Evolutionary conservation across 768 basidiomycete species (phyloP).

Genomic region (Cytidiella melzeri): DNA sequence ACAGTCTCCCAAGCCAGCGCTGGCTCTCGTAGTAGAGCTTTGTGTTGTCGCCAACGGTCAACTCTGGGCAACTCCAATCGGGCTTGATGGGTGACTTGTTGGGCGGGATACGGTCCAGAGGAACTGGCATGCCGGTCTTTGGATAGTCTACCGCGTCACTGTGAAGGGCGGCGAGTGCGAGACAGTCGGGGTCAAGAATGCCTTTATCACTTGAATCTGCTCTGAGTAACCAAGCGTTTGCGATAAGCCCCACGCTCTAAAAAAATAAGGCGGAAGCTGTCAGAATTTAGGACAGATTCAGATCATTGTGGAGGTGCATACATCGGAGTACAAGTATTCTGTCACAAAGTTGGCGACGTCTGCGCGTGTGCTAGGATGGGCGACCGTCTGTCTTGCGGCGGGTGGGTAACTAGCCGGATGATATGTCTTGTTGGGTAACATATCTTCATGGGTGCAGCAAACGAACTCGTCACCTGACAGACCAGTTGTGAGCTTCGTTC

Average conservation of each 20-base stretch:
- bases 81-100: constrained; percentile 31
- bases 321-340: constrained; percentile 57
- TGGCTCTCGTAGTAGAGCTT: constrained; percentile 41
- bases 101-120: constrained; percentile 32
- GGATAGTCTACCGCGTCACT: constrained; percentile 59
- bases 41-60: constrained; percentile 22
- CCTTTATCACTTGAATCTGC: constrained; percentile 43
- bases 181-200: constrained; percentile 44
- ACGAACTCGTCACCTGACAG: constrained; percentile 10
- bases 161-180: constrained; percentile 45
- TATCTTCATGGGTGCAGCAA: constrained; percentile 5
- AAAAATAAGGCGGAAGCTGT: neutral
- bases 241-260: constrained; percentile 50
- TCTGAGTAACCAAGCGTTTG: constrained; percentile 52
- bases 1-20: constrained; percentile 51
- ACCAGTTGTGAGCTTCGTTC: constrained; percentile 27
- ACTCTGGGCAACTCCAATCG: constrained; percentile 63
- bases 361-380: constrained; percentile 41
- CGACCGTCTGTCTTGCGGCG: constrained; percentile 36
- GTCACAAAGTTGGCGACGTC: constrained; percentile 63
- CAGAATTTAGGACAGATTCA: neutral
- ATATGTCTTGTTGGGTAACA: constrained; percentile 20
- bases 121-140: constrained; percentile 36
- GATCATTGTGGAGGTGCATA: neutral
- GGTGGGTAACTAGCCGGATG: constrained; percentile 43